Evolutionary conservation across 129 eudicot genomes (phyloP).

Genomic region (Oenanthe sinensis): DNA sequence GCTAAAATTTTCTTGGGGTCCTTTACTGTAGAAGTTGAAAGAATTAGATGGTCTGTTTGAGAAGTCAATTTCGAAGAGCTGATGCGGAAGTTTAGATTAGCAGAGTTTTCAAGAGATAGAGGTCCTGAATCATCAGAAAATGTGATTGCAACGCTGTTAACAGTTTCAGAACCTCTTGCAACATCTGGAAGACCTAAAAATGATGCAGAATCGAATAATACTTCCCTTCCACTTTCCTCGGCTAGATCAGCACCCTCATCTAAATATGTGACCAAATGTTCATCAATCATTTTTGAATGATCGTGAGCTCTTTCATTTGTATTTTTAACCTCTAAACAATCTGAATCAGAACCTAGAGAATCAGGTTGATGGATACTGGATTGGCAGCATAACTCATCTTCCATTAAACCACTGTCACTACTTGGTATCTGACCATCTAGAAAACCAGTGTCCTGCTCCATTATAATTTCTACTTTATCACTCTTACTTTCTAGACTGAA

Average conservation of each 20-base stretch:
- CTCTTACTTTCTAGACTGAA: background rate
- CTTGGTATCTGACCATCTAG: background rate
- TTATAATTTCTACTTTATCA: constrained; percentile 8
- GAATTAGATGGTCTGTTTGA: constrained; percentile 7
- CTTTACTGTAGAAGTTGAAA: background rate
- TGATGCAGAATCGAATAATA: constrained; percentile 21
- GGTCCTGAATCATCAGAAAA: constrained; percentile 12
- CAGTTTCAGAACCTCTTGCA: constrained; percentile 6
- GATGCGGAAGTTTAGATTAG: constrained; percentile 10
- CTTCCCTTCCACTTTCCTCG: constrained; percentile 15
- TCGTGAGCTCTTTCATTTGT: background rate
- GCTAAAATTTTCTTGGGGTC: constrained; percentile 19
- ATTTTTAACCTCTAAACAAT: background rate
- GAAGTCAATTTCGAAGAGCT: constrained; percentile 3
- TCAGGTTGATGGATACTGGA: constrained; percentile 11
- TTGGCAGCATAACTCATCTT: background rate
- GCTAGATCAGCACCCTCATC: constrained; percentile 13
- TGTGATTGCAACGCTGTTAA: background rate
- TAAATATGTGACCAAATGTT: constrained; percentile 14
- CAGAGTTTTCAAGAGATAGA: constrained; percentile 13
- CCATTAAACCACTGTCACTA: constrained; percentile 3
- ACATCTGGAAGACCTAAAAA: constrained; percentile 20
- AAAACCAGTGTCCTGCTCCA: constrained; percentile 14
- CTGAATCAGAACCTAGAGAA: constrained; percentile 6
- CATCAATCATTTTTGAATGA: constrained; percentile 9